These are phyloP conservation scores for Lactarius sp. DNA, from an alignment of 768 basidiomycete genomes.

Conservation along the genomic window DNA sequence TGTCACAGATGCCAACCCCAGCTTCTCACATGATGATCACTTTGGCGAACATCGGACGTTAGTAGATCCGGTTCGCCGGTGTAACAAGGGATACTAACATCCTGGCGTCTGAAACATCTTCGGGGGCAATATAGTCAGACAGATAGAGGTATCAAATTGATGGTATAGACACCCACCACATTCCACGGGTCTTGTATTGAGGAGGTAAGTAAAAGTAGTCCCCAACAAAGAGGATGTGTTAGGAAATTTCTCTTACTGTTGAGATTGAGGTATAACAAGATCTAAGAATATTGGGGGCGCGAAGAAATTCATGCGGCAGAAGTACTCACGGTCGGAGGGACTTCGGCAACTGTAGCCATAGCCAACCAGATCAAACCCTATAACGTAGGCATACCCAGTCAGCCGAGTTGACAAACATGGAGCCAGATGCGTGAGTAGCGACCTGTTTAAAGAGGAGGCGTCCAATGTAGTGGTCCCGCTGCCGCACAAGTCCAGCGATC, in stretches of 20 bases:
- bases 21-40: constrained; percentile 11
- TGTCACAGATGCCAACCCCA: background rate
- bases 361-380: constrained; percentile 20
- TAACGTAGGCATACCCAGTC: background rate
- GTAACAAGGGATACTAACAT: constrained; percentile 9
- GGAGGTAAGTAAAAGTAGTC: background rate
- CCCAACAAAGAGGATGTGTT: background rate
- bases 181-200: constrained; percentile 4
- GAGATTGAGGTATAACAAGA: constrained; percentile 9
- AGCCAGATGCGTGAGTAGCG: background rate
- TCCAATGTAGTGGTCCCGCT: constrained; percentile 20
- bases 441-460: constrained; percentile 22
- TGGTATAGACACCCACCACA: background rate
- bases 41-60: background rate
- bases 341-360: constrained; percentile 13
- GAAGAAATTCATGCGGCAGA: background rate
- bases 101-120: constrained; percentile 17
- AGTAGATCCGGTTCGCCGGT: background rate
- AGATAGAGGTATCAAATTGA: background rate
- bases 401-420: background rate
- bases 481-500: constrained; percentile 14
- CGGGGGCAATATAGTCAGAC: background rate
- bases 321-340: constrained; percentile 16
- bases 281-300: constrained; percentile 1
- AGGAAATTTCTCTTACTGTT: background rate